Base-by-base conservation (phyloP, 176 grass and related monocot genomes). In the Dendrocalamus sinicus region DNA sequence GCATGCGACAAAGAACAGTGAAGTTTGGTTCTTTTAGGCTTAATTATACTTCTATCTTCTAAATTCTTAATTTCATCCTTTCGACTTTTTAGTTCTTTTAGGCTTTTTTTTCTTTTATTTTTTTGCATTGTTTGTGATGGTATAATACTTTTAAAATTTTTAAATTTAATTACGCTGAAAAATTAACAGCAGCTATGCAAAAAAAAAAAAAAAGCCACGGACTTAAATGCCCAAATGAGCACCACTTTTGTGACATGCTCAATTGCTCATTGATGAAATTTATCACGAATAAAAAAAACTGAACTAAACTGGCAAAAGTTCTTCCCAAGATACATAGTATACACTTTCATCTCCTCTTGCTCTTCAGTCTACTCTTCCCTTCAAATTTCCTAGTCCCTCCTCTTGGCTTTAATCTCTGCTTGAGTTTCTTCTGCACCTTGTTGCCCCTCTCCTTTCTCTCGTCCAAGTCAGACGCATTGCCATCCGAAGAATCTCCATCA, bases 321-420 rank as follows among this genome's bases (percentile, higher is more conserved):
- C 20, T 14, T 26, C 23, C 16, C 1, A 83, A 65, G 57, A 73
- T 80, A 84, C 12, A 46, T 8, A 24, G 13, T 52, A 67, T 35
- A 69, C 9, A 47, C 4, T 19, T 22, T 86, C 85, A 90, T 84
- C 53, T 80, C 37, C 81, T 82, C 35, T 30, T 86, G 63, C 15
- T 83, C 76, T 40, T 88, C 41, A 39, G 69, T 52, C 81, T 89
- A 70, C 66, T 51, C 50, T 77, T 94, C 12, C 85, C 75, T 66
- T 90, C 88, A 40, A 82, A 88, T 64, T 80, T 92, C 88, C 83
- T 92, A 48, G 86, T 71, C 43, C 85, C 82, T 82, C 63, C 76
- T 84, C 57, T 86, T 28, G 61, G 15, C 9, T 84, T 91, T 41
- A 78, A 89, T 57, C 79, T 86, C 84, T 90, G 88, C 83, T 92